Evolutionary conservation across 768 basidiomycete species (phyloP).

Genomic region (Cyathus striatus): DNA sequence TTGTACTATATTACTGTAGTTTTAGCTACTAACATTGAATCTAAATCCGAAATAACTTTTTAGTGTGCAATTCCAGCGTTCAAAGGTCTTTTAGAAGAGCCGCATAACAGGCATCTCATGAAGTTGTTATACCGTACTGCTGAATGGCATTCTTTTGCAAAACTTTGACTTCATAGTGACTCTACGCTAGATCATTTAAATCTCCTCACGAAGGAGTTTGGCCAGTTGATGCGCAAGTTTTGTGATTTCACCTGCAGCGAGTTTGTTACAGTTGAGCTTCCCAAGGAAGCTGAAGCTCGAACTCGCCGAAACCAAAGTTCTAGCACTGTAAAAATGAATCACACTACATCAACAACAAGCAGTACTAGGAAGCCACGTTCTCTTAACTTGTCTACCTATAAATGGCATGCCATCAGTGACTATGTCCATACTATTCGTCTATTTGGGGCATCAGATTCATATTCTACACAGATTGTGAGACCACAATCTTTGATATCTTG

Average conservation of each 20-base stretch:
- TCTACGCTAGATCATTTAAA: slow-evolving; percentile 17
- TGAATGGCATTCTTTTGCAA: slow-evolving; percentile 28
- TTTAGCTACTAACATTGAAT: background rate
- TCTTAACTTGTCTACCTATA: slow-evolving; percentile 9
- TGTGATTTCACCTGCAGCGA: slow-evolving; percentile 13
- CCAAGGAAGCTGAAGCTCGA: slow-evolving; percentile 28
- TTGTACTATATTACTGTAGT: background rate
- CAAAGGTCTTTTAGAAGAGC: slow-evolving; percentile 18
- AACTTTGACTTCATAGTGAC: slow-evolving; percentile 25
- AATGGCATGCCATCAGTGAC: slow-evolving; percentile 9
- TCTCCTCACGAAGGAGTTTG: slow-evolving; percentile 18
- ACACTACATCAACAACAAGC: background rate
- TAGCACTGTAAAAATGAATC: no score
- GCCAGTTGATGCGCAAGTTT: slow-evolving; percentile 25
- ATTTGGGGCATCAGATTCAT: background rate
- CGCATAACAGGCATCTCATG: slow-evolving; percentile 7
- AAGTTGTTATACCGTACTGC: slow-evolving; percentile 20
- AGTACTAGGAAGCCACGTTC: slow-evolving; percentile 1
- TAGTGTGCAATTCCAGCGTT: slow-evolving; percentile 24
- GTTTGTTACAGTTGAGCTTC: slow-evolving; percentile 29
- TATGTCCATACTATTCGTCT: slow-evolving; percentile 1
- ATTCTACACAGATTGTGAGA: background rate
- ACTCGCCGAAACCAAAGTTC: slow-evolving; percentile 7
- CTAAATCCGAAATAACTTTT: no score
- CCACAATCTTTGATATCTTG: background rate